Evolutionary conservation across 1,284 basidiomycete genomes (phyloP).

Genomic region (Ustilago trichophora): DNA sequence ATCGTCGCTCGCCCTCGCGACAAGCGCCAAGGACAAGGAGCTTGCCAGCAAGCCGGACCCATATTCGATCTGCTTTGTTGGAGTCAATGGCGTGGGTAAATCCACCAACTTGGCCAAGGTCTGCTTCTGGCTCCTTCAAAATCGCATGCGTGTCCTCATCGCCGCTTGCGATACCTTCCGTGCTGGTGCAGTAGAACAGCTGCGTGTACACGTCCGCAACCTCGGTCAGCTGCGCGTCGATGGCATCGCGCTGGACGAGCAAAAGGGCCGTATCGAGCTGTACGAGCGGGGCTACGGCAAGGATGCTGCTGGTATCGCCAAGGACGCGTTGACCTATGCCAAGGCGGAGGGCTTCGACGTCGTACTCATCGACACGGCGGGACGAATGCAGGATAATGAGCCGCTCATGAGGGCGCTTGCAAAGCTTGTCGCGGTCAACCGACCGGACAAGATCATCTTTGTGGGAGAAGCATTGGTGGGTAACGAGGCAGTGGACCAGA

Average conservation of each 20-base stretch:
- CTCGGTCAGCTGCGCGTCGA: conserved; percentile 77
- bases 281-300: conserved; percentile 98
- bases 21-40: conserved; percentile 64
- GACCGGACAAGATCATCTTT: conserved; percentile 66
- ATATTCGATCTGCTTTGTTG: conserved; percentile 95
- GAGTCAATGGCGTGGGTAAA: conserved; percentile 99
- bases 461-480: conserved; percentile 66
- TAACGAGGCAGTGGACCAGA: conserved; percentile 66
- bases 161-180: conserved; percentile 99
- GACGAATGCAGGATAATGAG: conserved; percentile 66
- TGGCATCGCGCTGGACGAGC: conserved; percentile 63
- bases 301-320: conserved; percentile 96
- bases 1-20: conserved; percentile 64
- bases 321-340: conserved; percentile 78
- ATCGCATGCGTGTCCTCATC: conserved; percentile 89
- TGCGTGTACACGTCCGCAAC: conserved; percentile 95
- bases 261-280: conserved; percentile 83
- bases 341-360: conserved; percentile 60
- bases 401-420: conserved; percentile 65
- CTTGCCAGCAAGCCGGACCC: conserved; percentile 73
- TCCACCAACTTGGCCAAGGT: conserved; percentile 98
- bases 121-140: conserved; percentile 98
- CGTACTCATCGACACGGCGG: conserved; percentile 65
- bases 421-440: conserved; percentile 63
- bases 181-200: conserved; percentile 96